Percentiles rank a stretch among this genome's conserved stretches.
Conservation (phyloP, 108 stramenopile genomes). For the Skeletonema grethae region DNA sequence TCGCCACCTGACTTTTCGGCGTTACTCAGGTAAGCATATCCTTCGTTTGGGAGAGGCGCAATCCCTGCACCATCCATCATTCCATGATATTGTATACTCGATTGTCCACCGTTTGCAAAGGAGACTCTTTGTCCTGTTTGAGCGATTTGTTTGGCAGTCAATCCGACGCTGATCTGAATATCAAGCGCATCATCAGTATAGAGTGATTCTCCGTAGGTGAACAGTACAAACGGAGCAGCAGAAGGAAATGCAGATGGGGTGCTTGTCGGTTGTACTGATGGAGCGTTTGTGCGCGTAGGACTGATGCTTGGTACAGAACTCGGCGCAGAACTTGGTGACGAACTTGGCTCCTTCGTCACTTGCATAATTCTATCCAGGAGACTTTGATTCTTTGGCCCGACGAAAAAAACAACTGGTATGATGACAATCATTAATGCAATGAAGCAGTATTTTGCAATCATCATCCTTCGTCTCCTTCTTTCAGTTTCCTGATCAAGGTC, state of each 20-base stretch:
- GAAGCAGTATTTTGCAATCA: background rate
- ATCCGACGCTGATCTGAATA: background rate
- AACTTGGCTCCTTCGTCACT: background rate
- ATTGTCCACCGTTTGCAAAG: background rate
- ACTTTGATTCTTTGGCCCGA: too few relatives aligned
- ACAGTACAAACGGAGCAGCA: background rate
- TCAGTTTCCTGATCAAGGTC: background rate
- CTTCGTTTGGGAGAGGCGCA: background rate
- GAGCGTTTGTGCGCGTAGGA: background rate
- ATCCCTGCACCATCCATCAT: conserved; percentile 9
- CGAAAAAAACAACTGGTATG: too few relatives aligned
- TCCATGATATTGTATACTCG: background rate
- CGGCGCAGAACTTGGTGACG: background rate
- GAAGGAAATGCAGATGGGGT: background rate
- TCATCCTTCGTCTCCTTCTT: background rate
- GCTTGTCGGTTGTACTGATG: background rate
- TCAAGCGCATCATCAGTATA: background rate
- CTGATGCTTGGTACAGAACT: background rate
- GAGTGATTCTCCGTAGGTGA: background rate
- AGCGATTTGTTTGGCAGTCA: background rate
- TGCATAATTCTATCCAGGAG: too few relatives aligned
- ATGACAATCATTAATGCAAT: background rate
- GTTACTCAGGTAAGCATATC: conserved; percentile 54
- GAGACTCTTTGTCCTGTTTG: background rate
- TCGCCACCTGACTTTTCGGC: conserved; percentile 29